Conservation (phyloP, 1,284 basidiomycete species). For the Phaffia rhodozyma region DNA sequence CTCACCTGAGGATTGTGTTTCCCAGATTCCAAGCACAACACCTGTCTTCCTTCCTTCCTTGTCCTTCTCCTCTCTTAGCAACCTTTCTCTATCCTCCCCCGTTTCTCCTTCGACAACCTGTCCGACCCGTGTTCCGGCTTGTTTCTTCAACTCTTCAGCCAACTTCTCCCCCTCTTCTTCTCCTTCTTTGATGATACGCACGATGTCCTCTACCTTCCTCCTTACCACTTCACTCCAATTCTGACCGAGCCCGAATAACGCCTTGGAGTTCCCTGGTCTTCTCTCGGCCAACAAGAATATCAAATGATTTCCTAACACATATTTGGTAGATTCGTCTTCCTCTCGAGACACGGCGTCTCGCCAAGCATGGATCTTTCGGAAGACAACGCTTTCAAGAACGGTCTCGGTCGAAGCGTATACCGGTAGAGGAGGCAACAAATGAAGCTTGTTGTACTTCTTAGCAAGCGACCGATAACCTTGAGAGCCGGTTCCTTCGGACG, state of each 20-base stretch:
- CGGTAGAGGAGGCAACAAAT: conserved; percentile 29
- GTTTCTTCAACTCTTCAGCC: not conserved
- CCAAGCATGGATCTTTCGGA: conserved; percentile 69
- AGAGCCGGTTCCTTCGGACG: conserved; percentile 52
- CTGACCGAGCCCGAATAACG: conserved; percentile 46
- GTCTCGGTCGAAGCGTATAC: not conserved
- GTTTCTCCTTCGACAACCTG: conserved; percentile 6
- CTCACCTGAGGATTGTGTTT: not conserved
- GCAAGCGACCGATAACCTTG: conserved; percentile 64
- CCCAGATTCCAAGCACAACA: conserved; percentile 10
- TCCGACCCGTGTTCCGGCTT: conserved; percentile 4
- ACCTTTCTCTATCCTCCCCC: conserved; percentile 12
- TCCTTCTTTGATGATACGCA: conserved; percentile 47
- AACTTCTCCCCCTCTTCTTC: conserved; percentile 35
- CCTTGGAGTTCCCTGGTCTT: conserved; percentile 46
- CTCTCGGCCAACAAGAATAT: conserved; percentile 55
- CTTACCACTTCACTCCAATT: conserved; percentile 50
- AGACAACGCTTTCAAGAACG: conserved; percentile 44
- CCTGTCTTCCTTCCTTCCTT: not conserved
- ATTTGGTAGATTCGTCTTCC: conserved; percentile 54
- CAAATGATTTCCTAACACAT: conserved; percentile 56
- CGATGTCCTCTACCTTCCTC: conserved; percentile 48
- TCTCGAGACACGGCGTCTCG: conserved; percentile 66
- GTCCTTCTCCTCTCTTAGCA: conserved; percentile 14
- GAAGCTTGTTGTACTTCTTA: conserved; percentile 61